Evolutionary conservation across 768 basidiomycete genomes (phyloP).

Genomic region (Cytidiella melzeri): DNA sequence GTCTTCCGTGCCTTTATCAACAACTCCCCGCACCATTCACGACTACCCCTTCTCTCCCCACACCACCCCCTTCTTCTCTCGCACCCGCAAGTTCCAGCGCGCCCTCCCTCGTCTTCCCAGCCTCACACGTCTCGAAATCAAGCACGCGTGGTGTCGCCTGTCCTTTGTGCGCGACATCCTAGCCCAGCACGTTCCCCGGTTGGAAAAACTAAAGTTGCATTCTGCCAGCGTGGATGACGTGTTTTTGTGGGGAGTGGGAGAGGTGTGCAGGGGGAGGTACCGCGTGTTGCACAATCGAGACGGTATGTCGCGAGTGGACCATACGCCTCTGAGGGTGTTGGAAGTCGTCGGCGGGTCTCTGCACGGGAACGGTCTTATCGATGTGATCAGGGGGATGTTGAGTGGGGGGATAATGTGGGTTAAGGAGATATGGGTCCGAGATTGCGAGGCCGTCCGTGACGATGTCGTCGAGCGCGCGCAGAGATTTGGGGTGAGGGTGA

Average conservation of each 20-base stretch:
- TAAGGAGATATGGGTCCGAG: conserved; percentile 7
- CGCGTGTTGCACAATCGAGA: conserved; percentile 2
- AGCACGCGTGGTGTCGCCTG: conserved; percentile 21
- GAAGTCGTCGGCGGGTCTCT: conserved; percentile 6
- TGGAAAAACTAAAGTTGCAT: conserved; percentile 20
- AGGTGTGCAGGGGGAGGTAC: conserved; percentile 11
- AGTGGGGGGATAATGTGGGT: conserved; percentile 11
- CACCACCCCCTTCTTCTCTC: conserved; percentile 10
- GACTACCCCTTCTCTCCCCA: background rate
- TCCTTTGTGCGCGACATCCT: conserved; percentile 21
- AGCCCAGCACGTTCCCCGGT: conserved; percentile 15
- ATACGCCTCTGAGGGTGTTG: conserved; percentile 5
- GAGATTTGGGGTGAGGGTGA: conserved; percentile 9
- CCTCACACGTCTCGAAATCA: conserved; percentile 17
- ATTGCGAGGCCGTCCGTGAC: conserved; percentile 6
- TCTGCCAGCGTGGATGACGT: conserved; percentile 14
- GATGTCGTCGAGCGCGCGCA: conserved; percentile 5
- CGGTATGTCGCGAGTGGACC: conserved; percentile 2
- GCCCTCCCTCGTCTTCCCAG: conserved; percentile 19
- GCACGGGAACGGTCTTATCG: conserved; percentile 4
- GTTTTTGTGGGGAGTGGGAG: conserved; percentile 14
- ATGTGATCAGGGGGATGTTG: conserved; percentile 11
- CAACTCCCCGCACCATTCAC: conserved; percentile 15
- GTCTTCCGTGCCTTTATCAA: conserved; percentile 2
- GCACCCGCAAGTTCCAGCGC: conserved; percentile 19